phyloP scores from a whole-genome alignment of 2,329 filamentous ascomycete genomes.

The Diaporthe velutina region DNA sequence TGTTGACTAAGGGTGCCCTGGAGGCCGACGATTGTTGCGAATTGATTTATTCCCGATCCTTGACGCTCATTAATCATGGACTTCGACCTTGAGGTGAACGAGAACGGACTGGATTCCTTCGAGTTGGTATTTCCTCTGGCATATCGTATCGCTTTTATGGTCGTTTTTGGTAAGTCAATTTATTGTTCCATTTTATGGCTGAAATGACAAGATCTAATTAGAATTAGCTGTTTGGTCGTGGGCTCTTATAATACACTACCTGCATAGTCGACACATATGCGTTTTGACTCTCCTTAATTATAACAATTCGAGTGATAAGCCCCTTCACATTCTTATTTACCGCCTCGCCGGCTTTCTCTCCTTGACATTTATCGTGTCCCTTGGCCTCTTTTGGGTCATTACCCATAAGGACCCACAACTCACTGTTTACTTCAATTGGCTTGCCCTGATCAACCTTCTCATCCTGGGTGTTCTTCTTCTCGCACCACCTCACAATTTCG shows the following conservation, averaged over 20 bases:
- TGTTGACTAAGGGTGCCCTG: slow-evolving; percentile 14
- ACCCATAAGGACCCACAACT: slow-evolving; percentile 18
- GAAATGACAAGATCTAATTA: background rate
- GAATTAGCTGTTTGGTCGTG: slow-evolving; percentile 4
- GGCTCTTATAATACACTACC: slow-evolving; percentile 18
- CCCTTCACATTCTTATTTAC: slow-evolving; percentile 18
- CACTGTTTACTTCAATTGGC: slow-evolving; percentile 12
- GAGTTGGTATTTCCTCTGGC: slow-evolving; percentile 3
- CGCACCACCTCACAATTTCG: slow-evolving; percentile 19
- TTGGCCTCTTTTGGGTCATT: slow-evolving; percentile 9
- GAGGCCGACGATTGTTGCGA: background rate
- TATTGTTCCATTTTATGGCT: fast-evolving
- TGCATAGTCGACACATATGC: slow-evolving; percentile 9
- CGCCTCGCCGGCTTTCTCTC: slow-evolving; percentile 11
- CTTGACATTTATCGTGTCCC: background rate
- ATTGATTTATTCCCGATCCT: background rate
- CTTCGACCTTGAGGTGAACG: slow-evolving; percentile 15
- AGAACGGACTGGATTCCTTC: slow-evolving; percentile 19
- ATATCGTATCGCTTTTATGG: slow-evolving; percentile 23
- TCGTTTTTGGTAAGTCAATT: slow-evolving; percentile 9
- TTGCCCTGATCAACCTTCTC: slow-evolving; percentile 12
- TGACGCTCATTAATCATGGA: slow-evolving; percentile 19
- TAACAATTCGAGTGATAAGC: slow-evolving; percentile 9
- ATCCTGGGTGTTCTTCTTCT: background rate
- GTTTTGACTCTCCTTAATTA: slow-evolving; percentile 24